phyloP scores from a whole-genome alignment of 345 rosid genomes.

The Eutrema yunnanense region DNA sequence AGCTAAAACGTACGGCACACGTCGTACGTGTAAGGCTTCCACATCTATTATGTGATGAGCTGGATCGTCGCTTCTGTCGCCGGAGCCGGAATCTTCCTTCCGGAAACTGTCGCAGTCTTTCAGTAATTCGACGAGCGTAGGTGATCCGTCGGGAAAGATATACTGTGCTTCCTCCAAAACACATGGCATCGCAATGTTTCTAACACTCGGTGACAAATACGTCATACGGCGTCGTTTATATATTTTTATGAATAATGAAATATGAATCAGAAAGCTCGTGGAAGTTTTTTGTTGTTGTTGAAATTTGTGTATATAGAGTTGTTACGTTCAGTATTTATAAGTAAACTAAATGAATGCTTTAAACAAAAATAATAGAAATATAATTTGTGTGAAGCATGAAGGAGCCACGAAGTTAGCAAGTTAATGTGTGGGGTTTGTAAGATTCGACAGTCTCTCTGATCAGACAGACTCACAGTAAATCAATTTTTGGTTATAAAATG shows the following conservation, averaged over 20 bases:
- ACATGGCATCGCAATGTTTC: background rate
- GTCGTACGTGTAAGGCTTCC: background rate
- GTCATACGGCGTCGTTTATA: background rate
- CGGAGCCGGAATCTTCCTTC: background rate
- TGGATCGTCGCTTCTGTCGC: background rate
- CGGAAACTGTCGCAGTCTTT: slow-evolving; percentile 27
- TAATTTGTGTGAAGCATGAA: background rate
- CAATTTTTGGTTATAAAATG: background rate
- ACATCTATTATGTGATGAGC: slow-evolving; percentile 9
- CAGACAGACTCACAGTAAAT: no score
- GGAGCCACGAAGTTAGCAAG: background rate
- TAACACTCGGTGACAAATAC: slow-evolving; percentile 1
- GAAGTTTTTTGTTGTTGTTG: background rate
- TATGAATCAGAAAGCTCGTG: background rate
- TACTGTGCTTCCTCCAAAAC: background rate
- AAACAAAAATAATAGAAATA: background rate
- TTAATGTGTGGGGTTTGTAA: background rate
- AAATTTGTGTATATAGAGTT: background rate
- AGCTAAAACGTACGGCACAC: slow-evolving; percentile 50
- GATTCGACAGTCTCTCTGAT: background rate
- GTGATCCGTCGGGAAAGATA: slow-evolving; percentile 11
- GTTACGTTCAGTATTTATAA: background rate
- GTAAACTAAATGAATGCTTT: background rate
- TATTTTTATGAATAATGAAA: background rate
- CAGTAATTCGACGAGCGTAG: slow-evolving; percentile 9